Conservation (phyloP, 1,139 yeast species). For the Diutina neorugosa region DNA sequence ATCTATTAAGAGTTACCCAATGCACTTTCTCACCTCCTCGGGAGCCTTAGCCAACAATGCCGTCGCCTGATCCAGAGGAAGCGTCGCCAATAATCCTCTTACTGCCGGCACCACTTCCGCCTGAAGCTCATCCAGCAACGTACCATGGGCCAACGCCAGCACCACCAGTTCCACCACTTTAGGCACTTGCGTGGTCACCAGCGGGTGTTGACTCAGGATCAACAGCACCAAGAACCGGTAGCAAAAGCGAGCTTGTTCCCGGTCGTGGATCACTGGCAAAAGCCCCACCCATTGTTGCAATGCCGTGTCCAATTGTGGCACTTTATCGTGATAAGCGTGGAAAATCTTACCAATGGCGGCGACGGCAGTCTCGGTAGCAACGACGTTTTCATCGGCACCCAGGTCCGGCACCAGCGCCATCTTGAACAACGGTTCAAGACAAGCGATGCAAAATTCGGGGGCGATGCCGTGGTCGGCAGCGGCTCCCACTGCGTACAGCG, state of each 20-base stretch:
- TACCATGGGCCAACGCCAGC: constrained; percentile 60
- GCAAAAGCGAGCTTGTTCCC: constrained; percentile 82
- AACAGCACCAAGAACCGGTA: constrained; percentile 68
- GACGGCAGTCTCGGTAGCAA: constrained; percentile 80
- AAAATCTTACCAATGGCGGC: constrained; percentile 77
- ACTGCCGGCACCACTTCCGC: constrained; percentile 51
- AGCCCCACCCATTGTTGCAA: constrained; percentile 70
- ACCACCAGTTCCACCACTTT: constrained; percentile 62
- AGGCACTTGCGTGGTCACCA: constrained; percentile 45
- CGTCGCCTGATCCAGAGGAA: constrained; percentile 57
- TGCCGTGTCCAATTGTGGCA: constrained; percentile 53
- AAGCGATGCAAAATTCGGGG: constrained; percentile 48
- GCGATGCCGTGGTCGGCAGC: constrained; percentile 75
- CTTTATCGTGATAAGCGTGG: constrained; percentile 39
- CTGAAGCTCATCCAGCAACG: constrained; percentile 62
- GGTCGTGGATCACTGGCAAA: constrained; percentile 75
- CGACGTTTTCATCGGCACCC: constrained; percentile 68
- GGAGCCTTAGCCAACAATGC: constrained; percentile 31
- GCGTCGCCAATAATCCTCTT: constrained; percentile 32
- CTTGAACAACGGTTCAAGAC: constrained; percentile 63
- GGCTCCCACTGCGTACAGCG: constrained; percentile 74
- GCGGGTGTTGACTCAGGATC: constrained; percentile 57
- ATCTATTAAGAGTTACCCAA: not conserved
- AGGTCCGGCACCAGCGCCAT: constrained; percentile 78
- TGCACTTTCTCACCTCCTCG: constrained; percentile 2